These are phyloP conservation scores for Coemansia sp. DNA, from an alignment of 192 early-diverging fungal genomes.

Conservation along the genomic window DNA sequence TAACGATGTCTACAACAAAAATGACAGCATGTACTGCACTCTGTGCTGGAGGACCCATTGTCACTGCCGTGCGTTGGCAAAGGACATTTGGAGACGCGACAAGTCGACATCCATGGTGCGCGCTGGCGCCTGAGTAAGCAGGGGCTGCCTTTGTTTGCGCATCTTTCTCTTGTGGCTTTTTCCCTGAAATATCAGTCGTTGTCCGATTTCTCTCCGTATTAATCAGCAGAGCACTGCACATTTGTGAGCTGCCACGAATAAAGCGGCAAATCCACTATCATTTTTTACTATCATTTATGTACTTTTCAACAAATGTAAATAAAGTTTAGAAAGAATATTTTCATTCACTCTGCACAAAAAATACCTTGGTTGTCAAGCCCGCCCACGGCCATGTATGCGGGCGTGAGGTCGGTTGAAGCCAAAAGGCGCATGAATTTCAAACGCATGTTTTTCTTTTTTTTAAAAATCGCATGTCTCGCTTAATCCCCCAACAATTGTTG, in stretches of 20 bases:
- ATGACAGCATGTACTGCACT: constrained; percentile 47
- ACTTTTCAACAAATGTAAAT: not conserved
- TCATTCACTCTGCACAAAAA: not conserved
- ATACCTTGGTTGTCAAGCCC: no score
- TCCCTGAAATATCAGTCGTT: not conserved
- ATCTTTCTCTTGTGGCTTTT: not conserved
- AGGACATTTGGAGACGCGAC: constrained; percentile 54
- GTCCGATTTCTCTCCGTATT: not conserved
- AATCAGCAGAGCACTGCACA: no score
- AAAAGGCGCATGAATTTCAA: not conserved
- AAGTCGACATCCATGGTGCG: constrained; percentile 47
- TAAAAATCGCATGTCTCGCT: not conserved
- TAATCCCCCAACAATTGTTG: not conserved
- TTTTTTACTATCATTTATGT: not conserved
- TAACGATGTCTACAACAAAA: constrained; percentile 52
- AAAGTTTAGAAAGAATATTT: not conserved
- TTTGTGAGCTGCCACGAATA: no score
- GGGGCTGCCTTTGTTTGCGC: not conserved
- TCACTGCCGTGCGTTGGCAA: constrained; percentile 51
- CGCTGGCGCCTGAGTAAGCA: constrained; percentile 32
- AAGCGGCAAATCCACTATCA: not conserved
- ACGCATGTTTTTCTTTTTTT: not conserved
- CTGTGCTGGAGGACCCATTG: constrained; percentile 54
- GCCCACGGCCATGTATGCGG: no score
- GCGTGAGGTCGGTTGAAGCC: not conserved